Base-by-base conservation (phyloP, 1,139 yeast species). In the Scheffersomyces parashehatae region DNA sequence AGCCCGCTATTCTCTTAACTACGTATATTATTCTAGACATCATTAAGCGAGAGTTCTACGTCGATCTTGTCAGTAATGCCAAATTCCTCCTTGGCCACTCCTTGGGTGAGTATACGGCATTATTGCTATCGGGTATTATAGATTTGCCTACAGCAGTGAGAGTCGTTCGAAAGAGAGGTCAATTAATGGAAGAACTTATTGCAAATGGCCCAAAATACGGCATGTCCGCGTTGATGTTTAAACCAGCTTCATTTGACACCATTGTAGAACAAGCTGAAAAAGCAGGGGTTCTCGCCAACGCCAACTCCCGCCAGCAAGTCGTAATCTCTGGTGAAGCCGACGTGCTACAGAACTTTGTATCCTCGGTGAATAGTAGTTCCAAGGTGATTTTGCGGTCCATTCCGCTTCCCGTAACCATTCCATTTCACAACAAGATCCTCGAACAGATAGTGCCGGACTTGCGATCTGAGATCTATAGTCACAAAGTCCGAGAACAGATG, bases 1-100 rank as follows among this genome's bases (percentile, higher is more conserved):
- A 82, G 62, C 87, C 87, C 1, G 79, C 85, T 29, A 77, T 82
- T 14, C 60, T 82, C 35, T 67, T 79, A 3, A 64, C 81, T 6
- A 70, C 82, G 3, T 68, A 65, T 46, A 62, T 76, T 7, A 62
- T 72, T 12, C 55, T 61, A 46, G 55, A 65, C 40, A 51, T 72
- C 3, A 46, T 74, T 33, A 51, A 60, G 35, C 47, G 56, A n/a
- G 50, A 53, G 5, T 56, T 53, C 41, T 65, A 59, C 5, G 38
- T 61, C 28, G 41, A 43, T 28, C 49, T 71, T 28, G 55, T 60
- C 8, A 40, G 52, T 13, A 47, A 55, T 11, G 55, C 64, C n/a
- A 37, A 48, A 9, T 69, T 51, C 44, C 46, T 74, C 1, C 49
- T 81, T 54, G 86, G 87, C 12, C 86, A 82, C 53, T 81, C 86